Evolutionary conservation across 1,139 yeast species (phyloP).

Genomic region (Geotrichum histeridarum): DNA sequence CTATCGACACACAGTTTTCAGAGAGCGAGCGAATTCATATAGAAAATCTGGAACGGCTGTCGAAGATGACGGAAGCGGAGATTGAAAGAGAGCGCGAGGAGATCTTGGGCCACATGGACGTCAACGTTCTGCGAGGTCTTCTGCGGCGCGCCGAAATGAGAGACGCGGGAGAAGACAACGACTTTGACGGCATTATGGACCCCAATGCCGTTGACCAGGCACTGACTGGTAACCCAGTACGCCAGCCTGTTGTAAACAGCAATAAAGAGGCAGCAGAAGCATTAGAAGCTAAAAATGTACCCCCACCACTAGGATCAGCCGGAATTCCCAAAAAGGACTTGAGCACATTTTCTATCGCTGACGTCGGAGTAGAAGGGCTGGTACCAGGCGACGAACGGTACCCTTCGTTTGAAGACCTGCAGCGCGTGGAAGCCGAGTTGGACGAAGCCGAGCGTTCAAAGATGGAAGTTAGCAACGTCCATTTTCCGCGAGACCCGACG

Average conservation of each 20-base stretch:
- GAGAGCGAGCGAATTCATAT: conserved; percentile 72
- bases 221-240: conserved; percentile 27
- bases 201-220: conserved; percentile 45
- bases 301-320: background rate
- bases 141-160: conserved; percentile 34
- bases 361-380: conserved; percentile 18
- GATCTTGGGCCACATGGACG: conserved; percentile 60
- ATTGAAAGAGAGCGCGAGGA: conserved; percentile 63
- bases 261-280: conserved; percentile 16
- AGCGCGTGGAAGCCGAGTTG: conserved; percentile 11
- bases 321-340: background rate
- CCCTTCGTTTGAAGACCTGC: conserved; percentile 19
- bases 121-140: conserved; percentile 57
- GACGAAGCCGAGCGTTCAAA: conserved; percentile 10
- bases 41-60: conserved; percentile 63
- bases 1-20: conserved; percentile 44
- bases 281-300: conserved; percentile 22
- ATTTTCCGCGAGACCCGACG: conserved; percentile 16
- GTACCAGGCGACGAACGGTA: conserved; percentile 14
- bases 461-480: conserved; percentile 14
- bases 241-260: background rate
- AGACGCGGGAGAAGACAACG: conserved; percentile 24
- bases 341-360: conserved; percentile 14
- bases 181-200: conserved; percentile 59
- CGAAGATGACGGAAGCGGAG: conserved; percentile 63